phyloP scores from a whole-genome alignment of 306 rosid species.

The Geum urbanum region DNA sequence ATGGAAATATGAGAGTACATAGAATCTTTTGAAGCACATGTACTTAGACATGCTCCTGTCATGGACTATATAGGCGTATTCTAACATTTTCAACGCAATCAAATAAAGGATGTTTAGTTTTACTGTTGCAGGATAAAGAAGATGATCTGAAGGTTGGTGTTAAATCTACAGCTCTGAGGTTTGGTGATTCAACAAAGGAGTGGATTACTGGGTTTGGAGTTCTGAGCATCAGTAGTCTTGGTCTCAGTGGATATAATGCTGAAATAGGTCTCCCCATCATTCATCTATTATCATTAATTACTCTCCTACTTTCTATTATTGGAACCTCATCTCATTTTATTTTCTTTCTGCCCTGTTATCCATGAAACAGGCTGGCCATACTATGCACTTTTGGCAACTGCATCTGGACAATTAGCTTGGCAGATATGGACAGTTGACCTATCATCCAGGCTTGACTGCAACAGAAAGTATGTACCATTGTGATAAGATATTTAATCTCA shows the following conservation, averaged over 20 bases:
- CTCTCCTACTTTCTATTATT: not conserved
- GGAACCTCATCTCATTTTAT: slow-evolving; percentile 8
- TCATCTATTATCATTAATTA: not conserved
- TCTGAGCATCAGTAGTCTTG: slow-evolving; percentile 69
- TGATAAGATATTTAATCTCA: not conserved
- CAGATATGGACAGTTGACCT: slow-evolving; percentile 74
- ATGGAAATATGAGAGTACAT: not conserved
- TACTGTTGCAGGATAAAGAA: slow-evolving; percentile 69
- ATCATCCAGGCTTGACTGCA: slow-evolving; percentile 76
- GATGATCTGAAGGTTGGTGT: slow-evolving; percentile 90
- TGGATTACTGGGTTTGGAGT: slow-evolving; percentile 78
- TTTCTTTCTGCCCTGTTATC: not conserved
- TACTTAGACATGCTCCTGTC: too few species aligned
- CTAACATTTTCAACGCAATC: not conserved
- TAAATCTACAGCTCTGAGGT: slow-evolving; percentile 92
- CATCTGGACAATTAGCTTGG: slow-evolving; percentile 84
- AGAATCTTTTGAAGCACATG: not conserved
- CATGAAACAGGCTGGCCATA: slow-evolving; percentile 75
- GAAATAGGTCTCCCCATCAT: slow-evolving; percentile 46
- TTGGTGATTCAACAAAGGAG: slow-evolving; percentile 74
- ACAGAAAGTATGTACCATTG: slow-evolving; percentile 51
- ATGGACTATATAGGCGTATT: not conserved
- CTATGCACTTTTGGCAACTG: slow-evolving; percentile 66
- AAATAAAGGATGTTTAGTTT: not conserved
- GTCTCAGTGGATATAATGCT: slow-evolving; percentile 72